Evolutionary conservation across 176 grass and related monocot genomes (phyloP), one percentile per base, ranked within the genome.

Genomic region (Oryza nivara): DNA sequence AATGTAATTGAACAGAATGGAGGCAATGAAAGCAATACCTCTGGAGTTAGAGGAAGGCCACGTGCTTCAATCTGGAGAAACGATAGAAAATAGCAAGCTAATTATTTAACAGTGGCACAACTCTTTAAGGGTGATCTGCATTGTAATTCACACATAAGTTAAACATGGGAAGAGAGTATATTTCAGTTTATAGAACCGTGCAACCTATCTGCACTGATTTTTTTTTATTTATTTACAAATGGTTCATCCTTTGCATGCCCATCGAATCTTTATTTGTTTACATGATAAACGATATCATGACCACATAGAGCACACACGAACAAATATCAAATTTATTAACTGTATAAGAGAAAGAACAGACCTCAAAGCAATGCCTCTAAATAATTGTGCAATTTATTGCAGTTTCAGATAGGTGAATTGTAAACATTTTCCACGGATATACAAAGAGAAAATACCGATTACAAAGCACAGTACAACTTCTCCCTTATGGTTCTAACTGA

Each of bases 1-100:
- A 98, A 93, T 68, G 87, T 94, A 82, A 98, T 98, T 79, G 93
- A 88, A 77, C 85, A 93, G 65, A 98, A 98, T 72, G 89, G 93
- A 82, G 96, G 91, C 77, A 95, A 73, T 44, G 85, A 93, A 92
- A 87, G 87, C 60, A 98, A 82, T 67, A 88, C 80, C 85, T 98
- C 96, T 41, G 89, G 83, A 73, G 86, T 92, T 77, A 95, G 90
- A 87, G 89, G 85, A 22, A 95, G 83, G 49, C 93, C 84, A 23
- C 51, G 58, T 82, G 86, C 89, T 94, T 98, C 91, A 86, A 98
- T 93, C 93, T 95, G 82, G 85, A 85, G 58, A 85, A 51, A 87
- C 5, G 74, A 75, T 41, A 30, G 63, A 80, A 89, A 74, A 61
- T 77, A 16, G 58, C 1, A 61, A 44, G 67, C 64, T 60, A 79